Percentiles rank a stretch among this genome's conserved stretches.
Evolutionary conservation across 2,329 filamentous ascomycete genomes (phyloP).

Genomic region (Acephala macrosclerotiorum): DNA sequence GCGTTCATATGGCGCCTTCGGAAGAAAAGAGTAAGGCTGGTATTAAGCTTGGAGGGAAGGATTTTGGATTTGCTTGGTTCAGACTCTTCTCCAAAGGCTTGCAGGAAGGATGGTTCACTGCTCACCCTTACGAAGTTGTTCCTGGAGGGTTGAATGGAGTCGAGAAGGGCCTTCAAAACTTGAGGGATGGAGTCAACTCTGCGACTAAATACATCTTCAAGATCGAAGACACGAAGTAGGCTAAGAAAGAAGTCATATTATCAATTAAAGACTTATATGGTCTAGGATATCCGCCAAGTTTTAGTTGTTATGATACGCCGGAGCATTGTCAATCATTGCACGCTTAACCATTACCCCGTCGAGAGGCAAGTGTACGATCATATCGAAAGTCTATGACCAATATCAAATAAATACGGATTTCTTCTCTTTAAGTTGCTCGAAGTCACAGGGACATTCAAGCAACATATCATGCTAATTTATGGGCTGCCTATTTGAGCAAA

Average conservation of each 20-base stretch:
- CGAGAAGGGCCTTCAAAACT: constrained; percentile 57
- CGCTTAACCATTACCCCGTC: too few relatives aligned
- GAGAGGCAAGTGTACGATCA: too few relatives aligned
- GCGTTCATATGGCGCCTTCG: constrained; percentile 29
- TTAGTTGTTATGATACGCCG: too few relatives aligned
- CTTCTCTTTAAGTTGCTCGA: too few relatives aligned
- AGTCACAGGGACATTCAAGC: too few relatives aligned
- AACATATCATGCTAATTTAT: too few relatives aligned
- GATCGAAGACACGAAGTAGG: constrained; percentile 41
- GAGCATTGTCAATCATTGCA: too few relatives aligned
- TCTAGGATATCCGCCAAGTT: too few relatives aligned
- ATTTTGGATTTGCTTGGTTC: constrained; percentile 39
- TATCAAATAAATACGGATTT: too few relatives aligned
- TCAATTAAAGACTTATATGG: too few relatives aligned
- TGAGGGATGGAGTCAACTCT: constrained; percentile 67
- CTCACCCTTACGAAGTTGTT: constrained; percentile 59
- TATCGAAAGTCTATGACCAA: too few relatives aligned
- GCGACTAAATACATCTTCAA: constrained; percentile 69
- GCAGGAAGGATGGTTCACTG: constrained; percentile 56
- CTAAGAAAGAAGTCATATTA: not conserved
- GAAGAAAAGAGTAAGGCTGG: constrained; percentile 30
- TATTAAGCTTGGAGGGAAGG: constrained; percentile 34
- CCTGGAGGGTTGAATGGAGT: constrained; percentile 56
- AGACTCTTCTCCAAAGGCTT: constrained; percentile 48
- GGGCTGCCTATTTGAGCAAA: not conserved